These are phyloP conservation scores for Euphorbia lathyris DNA, from an alignment of 345 rosid species.

Conservation along the genomic window DNA sequence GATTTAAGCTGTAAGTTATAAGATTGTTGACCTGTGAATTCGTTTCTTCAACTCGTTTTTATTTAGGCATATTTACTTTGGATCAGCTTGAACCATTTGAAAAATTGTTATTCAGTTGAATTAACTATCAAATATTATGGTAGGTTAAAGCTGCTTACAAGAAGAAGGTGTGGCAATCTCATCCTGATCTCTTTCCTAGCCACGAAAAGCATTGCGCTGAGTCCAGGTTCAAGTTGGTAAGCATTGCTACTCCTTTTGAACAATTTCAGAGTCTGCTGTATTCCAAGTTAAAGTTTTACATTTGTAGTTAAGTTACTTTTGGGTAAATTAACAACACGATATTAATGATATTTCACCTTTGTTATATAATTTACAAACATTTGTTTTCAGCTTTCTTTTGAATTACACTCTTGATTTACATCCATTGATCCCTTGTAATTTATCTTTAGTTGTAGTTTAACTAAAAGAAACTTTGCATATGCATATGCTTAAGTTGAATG, in stretches of 20 bases:
- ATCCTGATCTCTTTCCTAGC: constrained; percentile 79
- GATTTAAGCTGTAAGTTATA: not conserved
- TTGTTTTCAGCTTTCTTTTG: not conserved
- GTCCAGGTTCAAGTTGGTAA: constrained; percentile 73
- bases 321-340: not conserved
- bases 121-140: not conserved
- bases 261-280: not conserved
- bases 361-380: too few relatives aligned
- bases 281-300: not conserved
- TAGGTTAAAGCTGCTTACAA: constrained; percentile 83
- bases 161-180: constrained; percentile 84
- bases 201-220: constrained; percentile 65
- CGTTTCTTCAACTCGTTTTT: not conserved
- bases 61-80: not conserved
- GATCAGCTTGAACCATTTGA: not conserved
- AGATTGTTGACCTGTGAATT: not conserved
- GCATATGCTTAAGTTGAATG: too few relatives aligned
- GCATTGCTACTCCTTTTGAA: not conserved
- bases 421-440: not conserved
- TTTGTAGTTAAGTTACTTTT: not conserved
- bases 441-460: not conserved
- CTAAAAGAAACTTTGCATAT: not conserved
- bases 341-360: not conserved
- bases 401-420: not conserved
- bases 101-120: not conserved